Evolutionary conservation across 1,139 yeast genomes (phyloP).

Genomic region (Pneumocystis sp.): DNA sequence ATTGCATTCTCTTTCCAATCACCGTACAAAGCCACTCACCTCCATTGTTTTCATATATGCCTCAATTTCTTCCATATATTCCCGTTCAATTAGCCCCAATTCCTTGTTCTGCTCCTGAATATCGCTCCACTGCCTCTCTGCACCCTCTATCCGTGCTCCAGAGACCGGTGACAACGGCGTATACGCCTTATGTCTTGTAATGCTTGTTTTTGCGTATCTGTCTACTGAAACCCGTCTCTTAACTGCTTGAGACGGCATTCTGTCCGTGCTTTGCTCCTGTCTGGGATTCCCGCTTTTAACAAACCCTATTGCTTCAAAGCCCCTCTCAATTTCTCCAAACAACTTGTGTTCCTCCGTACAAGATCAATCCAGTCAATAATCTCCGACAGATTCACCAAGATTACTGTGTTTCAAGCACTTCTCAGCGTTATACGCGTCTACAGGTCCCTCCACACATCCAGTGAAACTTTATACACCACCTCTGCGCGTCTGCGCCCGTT

Average conservation of each 20-base stretch:
- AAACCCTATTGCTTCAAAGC: too few relatives aligned
- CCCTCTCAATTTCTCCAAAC: too few relatives aligned
- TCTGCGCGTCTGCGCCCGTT: too few relatives aligned
- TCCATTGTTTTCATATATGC: conserved; percentile 25
- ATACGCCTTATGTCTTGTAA: not conserved
- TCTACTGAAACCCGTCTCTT: not conserved
- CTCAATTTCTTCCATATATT: conserved; percentile 26
- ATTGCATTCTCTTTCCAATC: too few relatives aligned
- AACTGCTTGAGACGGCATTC: not conserved
- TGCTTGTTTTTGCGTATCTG: not conserved
- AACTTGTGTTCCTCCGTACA: too few relatives aligned
- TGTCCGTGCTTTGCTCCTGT: not conserved
- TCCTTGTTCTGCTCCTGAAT: too few relatives aligned
- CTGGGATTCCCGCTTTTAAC: not conserved
- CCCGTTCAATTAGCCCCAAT: conserved; percentile 10
- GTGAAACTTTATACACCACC: too few relatives aligned
- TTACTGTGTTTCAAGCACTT: too few relatives aligned
- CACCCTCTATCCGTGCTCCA: not conserved
- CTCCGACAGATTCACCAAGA: too few relatives aligned
- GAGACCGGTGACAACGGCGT: not conserved
- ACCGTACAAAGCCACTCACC: conserved; percentile 6
- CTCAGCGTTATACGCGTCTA: too few relatives aligned
- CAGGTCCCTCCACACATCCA: too few relatives aligned
- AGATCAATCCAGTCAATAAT: too few relatives aligned
- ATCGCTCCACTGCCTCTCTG: not conserved